These are phyloP conservation scores for Protomyces lactucae-debilis DNA, from an alignment of 1,139 yeast species.

Conservation along the genomic window DNA sequence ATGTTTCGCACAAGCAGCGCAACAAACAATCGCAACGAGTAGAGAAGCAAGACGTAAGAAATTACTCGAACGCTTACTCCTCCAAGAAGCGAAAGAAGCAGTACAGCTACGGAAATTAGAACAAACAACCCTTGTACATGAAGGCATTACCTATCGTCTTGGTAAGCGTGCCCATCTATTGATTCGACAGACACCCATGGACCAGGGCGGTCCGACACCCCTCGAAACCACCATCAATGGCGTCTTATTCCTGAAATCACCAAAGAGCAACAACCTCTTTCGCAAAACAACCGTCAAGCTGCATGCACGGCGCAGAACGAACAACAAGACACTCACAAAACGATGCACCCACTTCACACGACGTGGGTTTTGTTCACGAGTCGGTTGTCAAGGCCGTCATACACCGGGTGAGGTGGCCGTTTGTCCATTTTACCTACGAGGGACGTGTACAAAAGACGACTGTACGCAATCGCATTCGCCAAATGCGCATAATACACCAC, in stretches of 20 bases:
- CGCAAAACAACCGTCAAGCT: conserved; percentile 30
- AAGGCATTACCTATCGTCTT: conserved; percentile 34
- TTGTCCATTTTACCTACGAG: conserved; percentile 52
- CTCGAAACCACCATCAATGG: conserved; percentile 35
- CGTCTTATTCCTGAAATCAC: conserved; percentile 35
- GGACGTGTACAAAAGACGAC: conserved; percentile 42
- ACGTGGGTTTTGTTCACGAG: conserved; percentile 36
- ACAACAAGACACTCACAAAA: conserved; percentile 24
- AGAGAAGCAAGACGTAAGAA: conserved; percentile 16
- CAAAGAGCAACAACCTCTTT: conserved; percentile 36
- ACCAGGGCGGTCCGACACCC: conserved; percentile 32
- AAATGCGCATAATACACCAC: conserved; percentile 59
- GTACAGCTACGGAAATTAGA: conserved; percentile 31
- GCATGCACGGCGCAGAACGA: conserved; percentile 18
- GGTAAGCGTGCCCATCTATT: conserved; percentile 35
- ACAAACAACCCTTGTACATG: conserved; percentile 34
- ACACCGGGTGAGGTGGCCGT: conserved; percentile 49
- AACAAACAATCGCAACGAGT: conserved; percentile 2
- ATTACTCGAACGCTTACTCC: conserved; percentile 2
- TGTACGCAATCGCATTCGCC: conserved; percentile 59
- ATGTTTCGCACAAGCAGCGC: conserved; percentile 4
- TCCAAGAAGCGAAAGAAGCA: conserved; percentile 24
- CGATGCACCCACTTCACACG: conserved; percentile 39
- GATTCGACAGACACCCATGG: conserved; percentile 29
- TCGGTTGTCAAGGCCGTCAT: conserved; percentile 55